Evolutionary conservation across 805 yeast genomes (phyloP), one percentile per base, ranked within the genome.

Genomic region (Metschnikowia hibisci): DNA sequence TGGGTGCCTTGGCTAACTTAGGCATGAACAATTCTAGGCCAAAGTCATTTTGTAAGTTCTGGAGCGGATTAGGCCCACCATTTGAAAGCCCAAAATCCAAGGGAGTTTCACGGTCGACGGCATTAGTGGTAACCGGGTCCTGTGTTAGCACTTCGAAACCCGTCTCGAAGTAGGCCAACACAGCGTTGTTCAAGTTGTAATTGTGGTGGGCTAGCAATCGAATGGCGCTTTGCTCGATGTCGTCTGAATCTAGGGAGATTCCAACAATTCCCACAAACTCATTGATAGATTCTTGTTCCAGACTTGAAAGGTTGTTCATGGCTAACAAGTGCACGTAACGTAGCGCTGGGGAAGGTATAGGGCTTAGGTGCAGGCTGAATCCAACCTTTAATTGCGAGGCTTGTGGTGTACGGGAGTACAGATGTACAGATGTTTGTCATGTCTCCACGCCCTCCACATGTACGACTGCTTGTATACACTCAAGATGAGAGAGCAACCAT

Each of bases 111-210:
- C n/a, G 42, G 26, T 12, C 43, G 8, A 25, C n/a, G 4, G 18
- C 28, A 6, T 13, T 4, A 4, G 28, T 27, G 18, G 20, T n/a
- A n/a, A 31, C 34, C 4, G 46, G 33, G n/a, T 44, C 44, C 26
- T 39, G 48, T 5, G 33, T 41, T 11, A 54, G 52, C n/a, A 56
- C 32, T 2, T 61, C 65, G 43, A 69, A 64, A n/a, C 71, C 71
- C 4, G 53, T 43, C 52, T 84, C 90, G 55, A 81, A 81, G 57
- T 72, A 84, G 39, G 78, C 70, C 3, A 82, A 74, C 26, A 82
- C 61, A 1, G 88, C 79, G 33, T 73, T 66, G 52, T 82, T 86
- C 39, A 84, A 55, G 53, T 81, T 74, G 81, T 81, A 81, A 38
- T 78, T 35, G 38, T 50, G 45, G 30, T 44, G 44, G 4, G 44